phyloP scores from a whole-genome alignment of 306 rosid species.

The Cicer pinnatifidum region DNA sequence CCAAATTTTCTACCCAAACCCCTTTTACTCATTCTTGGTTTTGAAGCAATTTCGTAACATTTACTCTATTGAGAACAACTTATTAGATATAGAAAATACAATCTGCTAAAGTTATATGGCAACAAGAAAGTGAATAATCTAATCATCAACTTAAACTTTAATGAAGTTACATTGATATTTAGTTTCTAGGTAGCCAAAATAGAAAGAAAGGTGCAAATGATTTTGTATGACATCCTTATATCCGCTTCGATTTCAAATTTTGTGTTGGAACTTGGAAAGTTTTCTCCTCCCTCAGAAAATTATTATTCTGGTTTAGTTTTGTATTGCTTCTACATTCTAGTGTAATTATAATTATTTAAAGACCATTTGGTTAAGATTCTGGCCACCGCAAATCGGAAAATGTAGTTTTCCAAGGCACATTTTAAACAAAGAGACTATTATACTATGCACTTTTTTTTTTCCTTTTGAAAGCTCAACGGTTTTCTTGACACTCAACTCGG shows the following conservation, averaged over 20 bases:
- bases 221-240: constrained; percentile 4
- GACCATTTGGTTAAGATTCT: not conserved
- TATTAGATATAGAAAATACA: constrained; percentile 4
- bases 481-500: not conserved
- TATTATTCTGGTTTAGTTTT: constrained; percentile 29
- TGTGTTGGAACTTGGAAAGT: constrained; percentile 1
- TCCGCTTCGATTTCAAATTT: not conserved
- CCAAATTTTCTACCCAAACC: constrained; percentile 2
- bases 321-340: constrained; percentile 21
- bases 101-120: constrained; percentile 14
- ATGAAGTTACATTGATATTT: constrained; percentile 9
- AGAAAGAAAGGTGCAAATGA: constrained; percentile 6
- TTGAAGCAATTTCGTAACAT: constrained; percentile 14
- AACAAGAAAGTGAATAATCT: constrained; percentile 7
- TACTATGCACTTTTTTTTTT: not conserved
- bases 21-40: constrained; percentile 18
- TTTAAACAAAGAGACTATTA: constrained; percentile 7
- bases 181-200: constrained; percentile 27
- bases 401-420: not conserved
- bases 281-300: constrained; percentile 26
- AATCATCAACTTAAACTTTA: constrained; percentile 31
- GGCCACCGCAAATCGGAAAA: not conserved
- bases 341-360: not conserved
- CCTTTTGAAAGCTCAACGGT: not conserved
- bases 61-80: constrained; percentile 1